Conservation (phyloP, 805 yeast genomes). For the Suhomyces kilbournensis region DNA sequence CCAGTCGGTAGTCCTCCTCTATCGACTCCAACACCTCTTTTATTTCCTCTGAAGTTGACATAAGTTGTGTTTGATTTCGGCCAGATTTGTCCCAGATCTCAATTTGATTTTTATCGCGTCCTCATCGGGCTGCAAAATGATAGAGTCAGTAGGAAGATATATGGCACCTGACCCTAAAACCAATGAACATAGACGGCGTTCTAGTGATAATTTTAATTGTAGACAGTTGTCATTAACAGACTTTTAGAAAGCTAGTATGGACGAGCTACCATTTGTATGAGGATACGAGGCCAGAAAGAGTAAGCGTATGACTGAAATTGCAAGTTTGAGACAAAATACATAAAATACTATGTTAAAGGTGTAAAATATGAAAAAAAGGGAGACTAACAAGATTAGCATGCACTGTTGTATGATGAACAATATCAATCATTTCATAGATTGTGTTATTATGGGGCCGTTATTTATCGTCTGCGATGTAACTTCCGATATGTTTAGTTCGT, state of each 20-base stretch:
- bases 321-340: neutral
- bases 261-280: no score
- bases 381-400: neutral
- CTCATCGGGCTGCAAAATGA: neutral
- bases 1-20: conserved; percentile 51
- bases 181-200: neutral
- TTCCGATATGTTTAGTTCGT: neutral
- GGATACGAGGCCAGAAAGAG: neutral
- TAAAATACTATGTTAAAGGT: no score
- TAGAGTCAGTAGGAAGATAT: neutral
- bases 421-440: neutral
- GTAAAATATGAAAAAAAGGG: no score
- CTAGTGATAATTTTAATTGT: neutral
- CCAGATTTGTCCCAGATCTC: neutral
- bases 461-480: neutral
- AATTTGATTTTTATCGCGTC: neutral
- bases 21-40: conserved; percentile 26
- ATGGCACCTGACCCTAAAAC: neutral
- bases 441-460: neutral
- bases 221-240: neutral
- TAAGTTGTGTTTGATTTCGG: neutral
- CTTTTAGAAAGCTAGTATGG: no score
- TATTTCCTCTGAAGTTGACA: conserved; percentile 14
- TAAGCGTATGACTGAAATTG: neutral
- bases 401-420: neutral